Evolutionary conservation across 2,329 filamentous ascomycete species (phyloP).

Genomic region (Tothia fuscella): DNA sequence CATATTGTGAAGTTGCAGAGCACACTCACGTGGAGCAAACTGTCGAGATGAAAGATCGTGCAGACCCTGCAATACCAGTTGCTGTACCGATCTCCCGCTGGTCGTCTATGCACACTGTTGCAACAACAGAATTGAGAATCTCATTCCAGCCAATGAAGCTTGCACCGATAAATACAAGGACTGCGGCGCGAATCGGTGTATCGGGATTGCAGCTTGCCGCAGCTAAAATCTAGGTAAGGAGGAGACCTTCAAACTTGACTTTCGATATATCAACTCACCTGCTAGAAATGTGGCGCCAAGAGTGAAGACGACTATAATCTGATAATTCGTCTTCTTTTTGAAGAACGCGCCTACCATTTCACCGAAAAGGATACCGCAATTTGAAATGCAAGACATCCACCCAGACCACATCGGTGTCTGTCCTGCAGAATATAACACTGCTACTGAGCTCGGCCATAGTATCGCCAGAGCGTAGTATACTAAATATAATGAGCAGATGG

Average conservation of each 20-base stretch:
- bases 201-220: slow-evolving; percentile 13
- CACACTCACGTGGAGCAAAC: slow-evolving; percentile 13
- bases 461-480: slow-evolving; percentile 16
- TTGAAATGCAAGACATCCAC: slow-evolving; percentile 14
- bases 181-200: slow-evolving; percentile 12
- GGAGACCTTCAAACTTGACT: background rate
- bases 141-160: slow-evolving; percentile 14
- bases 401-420: slow-evolving; percentile 15
- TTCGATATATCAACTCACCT: slow-evolving; percentile 10
- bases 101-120: slow-evolving; percentile 14
- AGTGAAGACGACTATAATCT: slow-evolving; percentile 14
- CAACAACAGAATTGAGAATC: slow-evolving; percentile 13
- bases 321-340: slow-evolving; percentile 13
- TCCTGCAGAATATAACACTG: slow-evolving; percentile 10
- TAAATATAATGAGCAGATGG: background rate
- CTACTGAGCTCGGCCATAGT: slow-evolving; percentile 15
- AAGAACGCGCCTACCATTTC: slow-evolving; percentile 10
- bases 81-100: slow-evolving; percentile 16
- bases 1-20: background rate
- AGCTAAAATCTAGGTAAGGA: background rate
- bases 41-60: slow-evolving; percentile 14
- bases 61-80: slow-evolving; percentile 13
- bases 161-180: slow-evolving; percentile 14
- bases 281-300: slow-evolving; percentile 14
- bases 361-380: slow-evolving; percentile 14